phyloP scores from a whole-genome alignment of 352 stramenopile species.

The Phytophthora brassicae region DNA sequence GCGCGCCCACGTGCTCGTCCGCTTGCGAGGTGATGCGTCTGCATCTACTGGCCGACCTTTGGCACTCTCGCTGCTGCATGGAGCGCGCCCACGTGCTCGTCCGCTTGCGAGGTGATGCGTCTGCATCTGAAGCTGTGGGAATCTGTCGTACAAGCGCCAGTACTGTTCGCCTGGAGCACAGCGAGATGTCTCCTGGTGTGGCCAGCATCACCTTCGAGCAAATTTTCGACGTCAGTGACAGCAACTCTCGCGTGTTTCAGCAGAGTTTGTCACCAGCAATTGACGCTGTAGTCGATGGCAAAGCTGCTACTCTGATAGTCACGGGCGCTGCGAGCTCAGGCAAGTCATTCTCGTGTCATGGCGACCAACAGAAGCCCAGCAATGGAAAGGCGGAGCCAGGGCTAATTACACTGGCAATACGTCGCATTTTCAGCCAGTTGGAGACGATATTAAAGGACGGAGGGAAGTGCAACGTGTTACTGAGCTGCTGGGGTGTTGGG shows the following conservation, averaged over 20 bases:
- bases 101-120: constrained; percentile 30
- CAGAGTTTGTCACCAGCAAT: constrained; percentile 39
- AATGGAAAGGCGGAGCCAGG: constrained; percentile 15
- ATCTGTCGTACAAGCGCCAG: constrained; percentile 61
- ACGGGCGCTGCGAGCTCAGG: constrained; percentile 46
- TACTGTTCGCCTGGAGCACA: constrained; percentile 73
- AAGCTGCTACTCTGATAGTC: constrained; percentile 42
- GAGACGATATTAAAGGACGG: background rate
- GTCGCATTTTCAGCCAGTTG: constrained; percentile 36
- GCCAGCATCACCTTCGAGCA: constrained; percentile 79
- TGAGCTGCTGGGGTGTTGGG: constrained; percentile 29
- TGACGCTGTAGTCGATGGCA: constrained; percentile 30
- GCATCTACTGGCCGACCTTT: background rate
- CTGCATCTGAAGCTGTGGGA: constrained; percentile 12
- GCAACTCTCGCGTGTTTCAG: constrained; percentile 45
- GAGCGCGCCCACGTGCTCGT: constrained; percentile 64
- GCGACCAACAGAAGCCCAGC: constrained; percentile 27
- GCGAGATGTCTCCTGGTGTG: constrained; percentile 71
- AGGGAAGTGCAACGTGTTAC: constrained; percentile 19
- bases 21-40: constrained; percentile 28
- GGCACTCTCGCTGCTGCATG: constrained; percentile 28
- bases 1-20: constrained; percentile 62
- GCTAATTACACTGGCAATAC: constrained; percentile 41
- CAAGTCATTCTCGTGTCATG: constrained; percentile 71
- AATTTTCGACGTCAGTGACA: constrained; percentile 55